A percentile compares a stretch with the other conserved stretches of the same genome.
These are phyloP conservation scores for Venturia aucupariae DNA, from an alignment of 2,329 filamentous ascomycete species.

Conservation along the genomic window DNA sequence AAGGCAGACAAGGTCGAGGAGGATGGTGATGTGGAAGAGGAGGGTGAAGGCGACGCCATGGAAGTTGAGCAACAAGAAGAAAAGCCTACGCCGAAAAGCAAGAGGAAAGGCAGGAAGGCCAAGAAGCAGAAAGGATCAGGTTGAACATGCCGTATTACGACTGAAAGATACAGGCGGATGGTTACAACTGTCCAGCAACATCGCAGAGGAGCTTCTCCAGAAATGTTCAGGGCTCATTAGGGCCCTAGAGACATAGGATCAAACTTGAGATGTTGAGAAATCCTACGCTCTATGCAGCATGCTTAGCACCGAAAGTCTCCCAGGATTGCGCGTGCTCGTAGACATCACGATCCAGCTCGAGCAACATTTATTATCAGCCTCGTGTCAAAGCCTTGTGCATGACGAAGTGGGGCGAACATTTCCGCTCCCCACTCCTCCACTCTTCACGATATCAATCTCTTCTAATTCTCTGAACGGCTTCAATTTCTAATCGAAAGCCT, in stretches of 20 bases:
- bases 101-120: background rate
- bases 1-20: conserved; percentile 1
- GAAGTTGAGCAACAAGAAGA: background rate
- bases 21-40: background rate
- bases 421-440: conserved; percentile 4
- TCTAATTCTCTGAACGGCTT: background rate
- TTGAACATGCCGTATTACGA: background rate
- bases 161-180: background rate
- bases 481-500: background rate
- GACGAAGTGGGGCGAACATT: background rate
- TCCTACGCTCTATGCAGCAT: background rate
- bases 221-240: background rate
- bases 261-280: background rate
- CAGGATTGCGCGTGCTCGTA: background rate
- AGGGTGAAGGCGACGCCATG: background rate
- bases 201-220: background rate
- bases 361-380: background rate
- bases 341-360: background rate
- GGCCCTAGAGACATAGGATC: background rate
- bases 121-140: conserved; percentile 1
- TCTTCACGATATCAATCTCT: background rate
- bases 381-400: background rate
- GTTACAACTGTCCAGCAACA: background rate
- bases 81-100: background rate
- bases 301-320: background rate